Conservation (phyloP, 2,329 filamentous ascomycete species). For the Penicillium sumatraense region DNA sequence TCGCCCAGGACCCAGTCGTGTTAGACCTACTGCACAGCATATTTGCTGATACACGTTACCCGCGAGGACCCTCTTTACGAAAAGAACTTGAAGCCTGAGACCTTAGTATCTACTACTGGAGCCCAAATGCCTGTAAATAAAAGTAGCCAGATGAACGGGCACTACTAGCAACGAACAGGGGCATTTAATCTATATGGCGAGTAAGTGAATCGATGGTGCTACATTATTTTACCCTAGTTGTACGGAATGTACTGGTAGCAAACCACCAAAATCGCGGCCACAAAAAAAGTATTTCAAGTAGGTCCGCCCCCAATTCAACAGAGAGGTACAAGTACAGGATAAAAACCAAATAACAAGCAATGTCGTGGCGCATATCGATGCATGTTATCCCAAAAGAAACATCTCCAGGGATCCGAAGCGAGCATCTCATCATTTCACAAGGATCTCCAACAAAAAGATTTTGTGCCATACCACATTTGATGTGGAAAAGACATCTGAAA, state of each 20-base stretch:
- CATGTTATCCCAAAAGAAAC: slow-evolving; percentile 17
- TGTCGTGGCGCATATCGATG: slow-evolving; percentile 29
- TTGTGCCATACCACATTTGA: slow-evolving; percentile 3
- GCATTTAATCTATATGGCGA: too few relatives aligned
- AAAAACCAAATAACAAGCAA: slow-evolving; percentile 18
- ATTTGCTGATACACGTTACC: too few relatives aligned
- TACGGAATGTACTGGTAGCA: too few relatives aligned
- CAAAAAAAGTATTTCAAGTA: neutral
- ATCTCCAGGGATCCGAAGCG: slow-evolving; percentile 20
- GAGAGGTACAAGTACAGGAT: slow-evolving; percentile 29
- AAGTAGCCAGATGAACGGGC: too few relatives aligned
- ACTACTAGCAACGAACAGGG: too few relatives aligned
- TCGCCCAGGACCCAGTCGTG: too few relatives aligned
- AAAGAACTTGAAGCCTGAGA: too few relatives aligned
- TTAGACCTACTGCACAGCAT: too few relatives aligned
- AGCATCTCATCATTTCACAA: slow-evolving; percentile 25
- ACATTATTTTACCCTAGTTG: neutral
- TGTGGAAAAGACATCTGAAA: slow-evolving; percentile 4
- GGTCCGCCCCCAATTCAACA: slow-evolving; percentile 3
- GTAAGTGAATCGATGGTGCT: too few relatives aligned
- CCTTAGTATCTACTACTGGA: too few relatives aligned
- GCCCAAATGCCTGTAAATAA: too few relatives aligned
- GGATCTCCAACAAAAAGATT: slow-evolving; percentile 2
- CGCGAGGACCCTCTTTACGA: too few relatives aligned
- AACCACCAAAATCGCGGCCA: slow-evolving; percentile 3